Base-by-base conservation (phyloP, 768 basidiomycete species). In the Phaeotremella fagi region DNA sequence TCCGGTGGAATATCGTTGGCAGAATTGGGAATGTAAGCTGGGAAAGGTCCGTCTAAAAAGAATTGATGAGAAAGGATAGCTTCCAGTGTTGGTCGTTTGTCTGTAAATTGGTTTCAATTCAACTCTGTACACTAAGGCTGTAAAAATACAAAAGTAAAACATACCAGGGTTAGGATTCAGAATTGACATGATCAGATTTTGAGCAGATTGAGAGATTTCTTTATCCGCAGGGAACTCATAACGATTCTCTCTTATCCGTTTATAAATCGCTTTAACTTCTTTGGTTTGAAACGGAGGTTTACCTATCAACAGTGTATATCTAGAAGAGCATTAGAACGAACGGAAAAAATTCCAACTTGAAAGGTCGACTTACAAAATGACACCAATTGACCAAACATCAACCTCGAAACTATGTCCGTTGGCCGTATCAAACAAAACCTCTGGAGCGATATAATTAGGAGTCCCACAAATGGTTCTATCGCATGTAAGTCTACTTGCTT, bases 251-350 rank as follows among this genome's bases (percentile, higher is more conserved):
- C 86, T 85, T 71, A 99, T 99, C 45, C 91, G 88, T 86, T 90
- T 85, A 77, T 97, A 95, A 55, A 98, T 97, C 11, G 83, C 84
- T 75, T 97, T 95, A 66, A 98, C 90, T 48, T 98, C 91, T 71
- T 95, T 91, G 15, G 91, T 97, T 74, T 99, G 95, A 79, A 99
- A 99, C 0, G 94, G 94, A 1, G 94, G 94, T n/a, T 87, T 84
- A 12, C 95, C 95, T 27, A 97, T 80, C 27, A 94, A 78, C 47
- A 97, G 83, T 1, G 94, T 99, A 70, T 98, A 98, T 41, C 77
- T 78, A 52, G 33, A 26, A 45, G 26, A 25, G 12, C n/a, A 23
- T 23, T 14, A 20, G 16, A 24, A 2, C 36, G 14, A 16, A 4
- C 24, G n/a, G 6, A 37, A 1, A 1, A n/a, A 3, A 6, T 22